phyloP scores from a whole-genome alignment of 2,329 filamentous ascomycete species.

The Ophiostoma piceae region DNA sequence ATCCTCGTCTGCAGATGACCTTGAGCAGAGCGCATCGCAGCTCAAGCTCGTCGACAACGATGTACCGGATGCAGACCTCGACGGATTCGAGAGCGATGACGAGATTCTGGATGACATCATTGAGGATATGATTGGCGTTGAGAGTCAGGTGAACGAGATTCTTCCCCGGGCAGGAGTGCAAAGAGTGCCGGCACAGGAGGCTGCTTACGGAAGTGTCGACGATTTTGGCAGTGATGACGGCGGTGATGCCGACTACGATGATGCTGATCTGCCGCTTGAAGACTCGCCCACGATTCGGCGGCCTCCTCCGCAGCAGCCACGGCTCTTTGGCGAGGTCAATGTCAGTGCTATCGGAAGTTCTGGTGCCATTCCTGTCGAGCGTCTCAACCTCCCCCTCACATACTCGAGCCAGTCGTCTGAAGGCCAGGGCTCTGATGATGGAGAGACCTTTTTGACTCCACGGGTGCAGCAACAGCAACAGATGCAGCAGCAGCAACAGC shows the following conservation, averaged over 20 bases:
- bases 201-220: slow-evolving; percentile 39
- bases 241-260: slow-evolving; percentile 31
- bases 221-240: slow-evolving; percentile 32
- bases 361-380: slow-evolving; percentile 45
- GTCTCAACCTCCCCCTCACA: slow-evolving; percentile 45
- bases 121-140: slow-evolving; percentile 29
- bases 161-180: slow-evolving; percentile 27
- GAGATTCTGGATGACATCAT: slow-evolving; percentile 31
- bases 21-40: slow-evolving; percentile 57
- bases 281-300: slow-evolving; percentile 11
- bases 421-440: slow-evolving; percentile 43
- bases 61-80: slow-evolving; percentile 15
- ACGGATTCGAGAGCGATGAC: slow-evolving; percentile 29
- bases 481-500: slow-evolving; percentile 20
- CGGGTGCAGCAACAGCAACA: slow-evolving; percentile 18
- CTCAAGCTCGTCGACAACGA: slow-evolving; percentile 47
- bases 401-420: slow-evolving; percentile 45
- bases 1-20: slow-evolving; percentile 51
- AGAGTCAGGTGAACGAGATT: slow-evolving; percentile 33
- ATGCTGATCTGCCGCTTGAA: background rate
- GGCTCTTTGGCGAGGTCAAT: slow-evolving; percentile 53
- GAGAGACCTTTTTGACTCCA: slow-evolving; percentile 26
- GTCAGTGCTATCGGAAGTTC: slow-evolving; percentile 51
- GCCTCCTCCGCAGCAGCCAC: slow-evolving; percentile 28
- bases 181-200: slow-evolving; percentile 64